Evolutionary conservation across 148 eudicot genomes (phyloP).

Genomic region (Fagopyrum esculentum): DNA sequence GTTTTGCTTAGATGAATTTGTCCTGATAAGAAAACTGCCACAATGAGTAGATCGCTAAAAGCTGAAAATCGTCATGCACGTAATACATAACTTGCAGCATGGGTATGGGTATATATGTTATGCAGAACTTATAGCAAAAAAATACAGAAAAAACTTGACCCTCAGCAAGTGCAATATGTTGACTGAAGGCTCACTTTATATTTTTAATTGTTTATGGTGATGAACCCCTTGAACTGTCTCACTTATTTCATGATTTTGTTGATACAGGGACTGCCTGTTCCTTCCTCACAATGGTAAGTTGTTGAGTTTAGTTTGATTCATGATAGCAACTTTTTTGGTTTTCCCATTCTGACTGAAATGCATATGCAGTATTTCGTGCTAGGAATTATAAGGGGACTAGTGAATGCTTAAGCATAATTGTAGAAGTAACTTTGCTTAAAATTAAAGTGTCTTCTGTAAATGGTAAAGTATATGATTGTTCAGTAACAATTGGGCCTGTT

Average conservation of each 20-base stretch:
- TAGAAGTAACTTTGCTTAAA: background rate
- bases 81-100: background rate
- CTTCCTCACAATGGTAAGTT: background rate
- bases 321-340: background rate
- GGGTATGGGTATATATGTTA: background rate
- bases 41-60: background rate
- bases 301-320: background rate
- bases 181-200: background rate
- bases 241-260: background rate
- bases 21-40: background rate
- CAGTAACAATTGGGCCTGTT: background rate
- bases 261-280: slow-evolving; percentile 2
- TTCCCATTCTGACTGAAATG: background rate
- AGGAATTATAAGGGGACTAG: background rate
- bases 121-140: background rate
- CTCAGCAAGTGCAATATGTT: background rate
- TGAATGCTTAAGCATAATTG: background rate
- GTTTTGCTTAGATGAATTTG: background rate
- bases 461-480: background rate
- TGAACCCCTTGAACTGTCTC: background rate
- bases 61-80: background rate
- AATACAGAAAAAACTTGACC: background rate
- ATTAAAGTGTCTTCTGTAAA: background rate
- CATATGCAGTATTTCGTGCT: background rate
- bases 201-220: background rate